Evolutionary conservation across 306 rosid species (phyloP), one percentile per base, ranked within the genome.

Genomic region (Quillaja saponaria): DNA sequence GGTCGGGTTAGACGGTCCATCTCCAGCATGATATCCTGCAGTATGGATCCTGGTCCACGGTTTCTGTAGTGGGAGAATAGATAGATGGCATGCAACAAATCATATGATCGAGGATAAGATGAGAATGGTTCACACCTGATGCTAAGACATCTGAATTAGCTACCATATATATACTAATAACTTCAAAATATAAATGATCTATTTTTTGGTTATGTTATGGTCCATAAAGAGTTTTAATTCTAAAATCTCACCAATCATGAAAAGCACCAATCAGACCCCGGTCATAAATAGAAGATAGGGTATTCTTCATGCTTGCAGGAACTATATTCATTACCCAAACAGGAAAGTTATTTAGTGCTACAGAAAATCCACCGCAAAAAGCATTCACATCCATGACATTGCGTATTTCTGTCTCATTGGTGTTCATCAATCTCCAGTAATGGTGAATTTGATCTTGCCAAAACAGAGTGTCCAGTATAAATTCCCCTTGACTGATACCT

Each of bases 351-450:
- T 53, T 78, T 75, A 92, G 75, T 13, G 96, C 94, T 37, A 68
- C 86, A 19, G 90, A 67, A 75, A 92, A 89, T 78, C 96, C 98
- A 71, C 98, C 95, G 37, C 64, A 79, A 34, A 79, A 55, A 68
- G 96, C 94, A 84, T 83, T 84, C 96, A 86, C 84, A 73, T 92
- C 97, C 94, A 92, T 88, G 72, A 92, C 83, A 40, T 92, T 92
- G 71, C 94, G 94, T 41, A 92, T 58, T 56, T 86, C 90, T 57
- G 87, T 79, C 55, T 55, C 61, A 37, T 64, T 76, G 52, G 72
- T 56, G 61, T 86, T 82, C 84, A 92, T 80, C 68, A 92, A 49
- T 69, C 65, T 75, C 96, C 96, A 88, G 80, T 86, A 92, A 61
- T 61, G 87, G 40, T 4, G 77, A 54, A 79, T 67, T 78, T 92